Base-by-base conservation (phyloP, 768 basidiomycete genomes). In the Boletus pseudopeckii region DNA sequence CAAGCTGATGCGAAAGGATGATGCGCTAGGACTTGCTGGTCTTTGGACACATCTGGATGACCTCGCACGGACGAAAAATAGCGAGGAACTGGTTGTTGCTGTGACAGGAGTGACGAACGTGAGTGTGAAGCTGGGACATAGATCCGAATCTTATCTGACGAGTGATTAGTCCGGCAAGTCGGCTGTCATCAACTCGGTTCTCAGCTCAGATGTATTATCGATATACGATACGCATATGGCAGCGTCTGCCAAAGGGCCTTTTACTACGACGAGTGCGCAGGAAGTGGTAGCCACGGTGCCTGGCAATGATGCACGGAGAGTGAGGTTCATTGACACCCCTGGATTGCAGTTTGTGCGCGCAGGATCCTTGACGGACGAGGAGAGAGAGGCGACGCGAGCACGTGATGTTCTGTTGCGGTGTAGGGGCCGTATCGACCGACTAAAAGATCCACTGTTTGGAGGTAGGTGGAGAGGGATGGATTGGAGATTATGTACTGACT, bases 91-190 rank as follows among this genome's bases (percentile, higher is more conserved):
- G 11, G 73, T 77, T 24, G 83, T 92, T 47, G 90, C 90, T 33
- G 81, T 96, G 18, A 84, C 90, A 54, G 94, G 94, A n/a, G 70
- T 89, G 24, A 80, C 89, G 0, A 93, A 92, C 64, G 92, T 91
- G 63, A 56, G 86, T 70, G 49, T 48, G 18, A 38, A 45, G 9
- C 37, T 42, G 14, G 4, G 39, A 26, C 34, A 22, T 45, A 14
- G 46, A 53, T 15, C 15, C 7, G 17, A 50, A 47, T 47, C 26
- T 34, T 42, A 52, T 51, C 58, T 42, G 56, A 54, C 34, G 24
- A 18, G 42, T 54, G n/a, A 50, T 14, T 52, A 92, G 89, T 77
- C 79, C 13, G 94, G 94, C 14, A 96, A 97, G 75, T 90, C 89
- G 45, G 79, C 90, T 1, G 75, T 96, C 42, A 75, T 96, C 61